Percentiles rank a stretch among this genome's conserved stretches.
Conservation (phyloP, 2,329 filamentous ascomycete genomes). For the Fusarium continuum region DNA sequence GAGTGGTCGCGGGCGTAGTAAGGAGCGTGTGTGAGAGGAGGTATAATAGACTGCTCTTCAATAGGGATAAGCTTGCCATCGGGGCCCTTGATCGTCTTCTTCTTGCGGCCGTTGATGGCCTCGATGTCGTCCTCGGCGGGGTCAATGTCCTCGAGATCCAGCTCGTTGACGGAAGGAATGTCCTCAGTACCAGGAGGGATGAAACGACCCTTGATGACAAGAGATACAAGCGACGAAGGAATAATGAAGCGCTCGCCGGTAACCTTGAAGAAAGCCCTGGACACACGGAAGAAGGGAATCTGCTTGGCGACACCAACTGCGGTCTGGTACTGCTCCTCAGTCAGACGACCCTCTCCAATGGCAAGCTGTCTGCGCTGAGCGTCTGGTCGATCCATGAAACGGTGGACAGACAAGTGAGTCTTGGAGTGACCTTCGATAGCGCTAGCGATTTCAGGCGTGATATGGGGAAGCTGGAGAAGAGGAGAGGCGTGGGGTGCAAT, state of each 20-base stretch:
- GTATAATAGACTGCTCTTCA: slow-evolving; percentile 72
- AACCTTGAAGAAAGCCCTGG: slow-evolving; percentile 98
- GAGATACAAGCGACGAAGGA: slow-evolving; percentile 88
- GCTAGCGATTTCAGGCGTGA: slow-evolving; percentile 73
- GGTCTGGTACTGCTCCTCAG: slow-evolving; percentile 77
- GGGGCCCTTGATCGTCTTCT: slow-evolving; percentile 70
- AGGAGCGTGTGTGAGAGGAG: slow-evolving; percentile 88
- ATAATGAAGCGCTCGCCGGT: slow-evolving; percentile 93
- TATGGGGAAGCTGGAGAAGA: slow-evolving; percentile 89
- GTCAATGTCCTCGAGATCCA: slow-evolving; percentile 90
- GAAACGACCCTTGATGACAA: slow-evolving; percentile 94
- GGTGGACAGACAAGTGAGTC: slow-evolving; percentile 80
- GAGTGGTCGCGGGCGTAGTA: slow-evolving; percentile 90
- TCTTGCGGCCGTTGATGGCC: slow-evolving; percentile 81
- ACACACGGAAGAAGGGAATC: slow-evolving; percentile 83
- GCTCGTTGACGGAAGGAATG: slow-evolving; percentile 77
- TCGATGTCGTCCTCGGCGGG: slow-evolving; percentile 92
- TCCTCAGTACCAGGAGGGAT: slow-evolving; percentile 84
- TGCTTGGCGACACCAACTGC: slow-evolving; percentile 82
- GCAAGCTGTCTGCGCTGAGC: slow-evolving; percentile 75
- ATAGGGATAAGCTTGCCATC: slow-evolving; percentile 66
- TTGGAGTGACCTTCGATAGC: slow-evolving; percentile 80
- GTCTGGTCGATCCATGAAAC: slow-evolving; percentile 87
- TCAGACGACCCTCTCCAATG: slow-evolving; percentile 75
- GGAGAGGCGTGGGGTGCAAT: slow-evolving; percentile 84